These are phyloP conservation scores for Penicillium psychrosexuale DNA, from an alignment of 2,329 filamentous ascomycete species.

Conservation along the genomic window DNA sequence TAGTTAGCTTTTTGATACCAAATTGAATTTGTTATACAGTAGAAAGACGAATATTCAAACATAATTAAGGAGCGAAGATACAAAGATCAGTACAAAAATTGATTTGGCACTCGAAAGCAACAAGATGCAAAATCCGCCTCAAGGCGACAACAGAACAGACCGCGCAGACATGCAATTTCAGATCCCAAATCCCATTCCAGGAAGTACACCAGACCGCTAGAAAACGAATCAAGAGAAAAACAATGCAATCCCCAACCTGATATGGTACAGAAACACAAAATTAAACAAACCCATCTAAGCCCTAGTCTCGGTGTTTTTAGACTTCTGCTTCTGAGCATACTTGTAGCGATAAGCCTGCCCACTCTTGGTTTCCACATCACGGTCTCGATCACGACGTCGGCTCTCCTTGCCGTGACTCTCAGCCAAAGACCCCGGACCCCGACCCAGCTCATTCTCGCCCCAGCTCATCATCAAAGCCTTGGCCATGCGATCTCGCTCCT, in stretches of 20 bases:
- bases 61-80: not conserved
- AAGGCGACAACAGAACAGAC: not conserved
- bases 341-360: constrained; percentile 42
- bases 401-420: constrained; percentile 21
- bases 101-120: not conserved
- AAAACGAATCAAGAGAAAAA: not conserved
- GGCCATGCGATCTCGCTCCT: constrained; percentile 41
- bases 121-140: not conserved
- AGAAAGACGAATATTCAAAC: not conserved
- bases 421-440: constrained; percentile 14
- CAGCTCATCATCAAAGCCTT: constrained; percentile 41
- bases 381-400: constrained; percentile 16
- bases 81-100: not conserved
- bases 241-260: not conserved
- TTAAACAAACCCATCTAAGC: constrained; percentile 2
- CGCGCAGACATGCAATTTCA: not conserved
- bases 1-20: not conserved
- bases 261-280: constrained; percentile 2
- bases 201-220: not conserved
- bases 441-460: constrained; percentile 42
- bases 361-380: constrained; percentile 19
- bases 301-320: constrained; percentile 16
- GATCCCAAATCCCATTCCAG: not conserved
- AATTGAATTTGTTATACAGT: not conserved
- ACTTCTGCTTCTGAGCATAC: constrained; percentile 24